A percentile compares a stretch with the other conserved stretches of the same genome.
Evolutionary conservation across 129 eudicot genomes (phyloP).

Genomic region (Cynara cardunculus): DNA sequence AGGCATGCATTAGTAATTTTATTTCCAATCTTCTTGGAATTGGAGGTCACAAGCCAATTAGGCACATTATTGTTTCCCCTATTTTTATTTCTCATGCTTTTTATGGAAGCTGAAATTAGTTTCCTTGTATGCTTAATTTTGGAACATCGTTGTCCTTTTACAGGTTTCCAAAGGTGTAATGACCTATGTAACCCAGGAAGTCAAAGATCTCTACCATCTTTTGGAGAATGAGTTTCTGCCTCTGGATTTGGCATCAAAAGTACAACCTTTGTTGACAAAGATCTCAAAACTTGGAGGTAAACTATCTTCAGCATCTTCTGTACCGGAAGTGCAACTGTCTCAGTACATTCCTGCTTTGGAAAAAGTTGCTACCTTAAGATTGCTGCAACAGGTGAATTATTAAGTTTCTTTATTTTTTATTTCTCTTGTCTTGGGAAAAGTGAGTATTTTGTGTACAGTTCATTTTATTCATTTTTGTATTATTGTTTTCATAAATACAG

Average conservation of each 20-base stretch:
- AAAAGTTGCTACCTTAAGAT: slow-evolving; percentile 63
- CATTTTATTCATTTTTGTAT: not conserved
- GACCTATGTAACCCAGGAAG: slow-evolving; percentile 84
- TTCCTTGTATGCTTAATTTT: not conserved
- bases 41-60: too few relatives aligned
- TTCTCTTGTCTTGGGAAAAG: not conserved
- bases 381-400: slow-evolving; percentile 67
- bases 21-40: too few relatives aligned
- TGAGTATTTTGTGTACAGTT: not conserved
- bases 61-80: not conserved
- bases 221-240: slow-evolving; percentile 76
- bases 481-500: not conserved
- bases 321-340: slow-evolving; percentile 72
- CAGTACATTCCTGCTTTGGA: slow-evolving; percentile 47
- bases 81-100: not conserved
- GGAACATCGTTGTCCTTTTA: not conserved
- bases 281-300: slow-evolving; percentile 73
- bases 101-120: not conserved
- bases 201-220: slow-evolving; percentile 70
- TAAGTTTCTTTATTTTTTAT: not conserved
- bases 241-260: slow-evolving; percentile 56
- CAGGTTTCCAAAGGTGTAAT: slow-evolving; percentile 81
- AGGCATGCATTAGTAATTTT: too few relatives aligned
- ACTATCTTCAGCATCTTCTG: slow-evolving; percentile 69
- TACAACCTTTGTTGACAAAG: slow-evolving; percentile 61